Evolutionary conservation across 2,329 filamentous ascomycete species (phyloP), one percentile per base, ranked within the genome.

Genomic region (Cercospora canescens): DNA sequence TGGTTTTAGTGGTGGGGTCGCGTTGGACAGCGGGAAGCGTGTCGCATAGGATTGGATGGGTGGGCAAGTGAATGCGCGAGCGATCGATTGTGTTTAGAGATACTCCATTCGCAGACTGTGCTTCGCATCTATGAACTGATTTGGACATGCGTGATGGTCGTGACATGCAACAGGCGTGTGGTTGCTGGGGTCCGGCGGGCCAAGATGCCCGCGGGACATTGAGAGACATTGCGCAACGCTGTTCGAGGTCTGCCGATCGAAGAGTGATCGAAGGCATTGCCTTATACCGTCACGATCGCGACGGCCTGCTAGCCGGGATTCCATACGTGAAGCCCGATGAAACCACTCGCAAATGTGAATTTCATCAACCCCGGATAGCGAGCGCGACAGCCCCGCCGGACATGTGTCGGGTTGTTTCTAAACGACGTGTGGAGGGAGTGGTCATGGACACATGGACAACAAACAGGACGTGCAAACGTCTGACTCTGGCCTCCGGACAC

Each of bases 31-130:
- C 28, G 18, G 52, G 16, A 56, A 56, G 52, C 9, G 52, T 35
- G 32, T 56, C 28, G 52, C 52, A 21, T 56, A 34, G 30, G 52
- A 56, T 56, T 18, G 52, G 34, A 21, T 28, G 26, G 52, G 52
- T 35, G n/a, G 24, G 16, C 7, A 14, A 52, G 45, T 28, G 12
- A 52, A 30, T 56, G 9, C 16, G 52, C 26, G 28, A 9, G 52
- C 30, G 28, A 35, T 32, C 24, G 52, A 34, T 14, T 34, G 30
- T 55, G 28, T 63, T 62, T 34, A 59, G 56, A 66, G 64, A 66
- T 63, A 66, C 64, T 60, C 55, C 34, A 60, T 63, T 60, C 58
- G 64, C 64, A 63, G 39, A 56, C 55, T 34, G 37, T 61, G 57
- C 63, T 61, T 48, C 41, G 28, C 30, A 32, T 6, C 16, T 52